phyloP scores from a whole-genome alignment of 2,329 filamentous ascomycete species.

The Aspergillus caelatus region DNA sequence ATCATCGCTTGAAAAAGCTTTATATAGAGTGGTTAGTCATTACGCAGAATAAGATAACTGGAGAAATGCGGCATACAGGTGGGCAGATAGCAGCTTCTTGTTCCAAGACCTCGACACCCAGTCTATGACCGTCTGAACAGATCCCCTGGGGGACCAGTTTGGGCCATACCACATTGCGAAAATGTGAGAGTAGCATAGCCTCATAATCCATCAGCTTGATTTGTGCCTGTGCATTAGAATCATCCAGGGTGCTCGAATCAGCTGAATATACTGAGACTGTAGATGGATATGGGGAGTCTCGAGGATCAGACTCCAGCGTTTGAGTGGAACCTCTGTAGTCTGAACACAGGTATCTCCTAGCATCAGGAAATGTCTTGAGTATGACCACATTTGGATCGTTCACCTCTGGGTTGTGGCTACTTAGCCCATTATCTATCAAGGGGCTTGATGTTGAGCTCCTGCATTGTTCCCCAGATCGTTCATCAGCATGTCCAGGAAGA shows the following conservation, averaged over 20 bases:
- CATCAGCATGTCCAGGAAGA: constrained; percentile 54
- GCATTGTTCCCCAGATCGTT: constrained; percentile 28
- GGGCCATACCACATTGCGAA: constrained; percentile 45
- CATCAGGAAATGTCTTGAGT: constrained; percentile 54
- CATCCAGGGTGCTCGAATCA: constrained; percentile 27
- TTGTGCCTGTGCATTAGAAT: constrained; percentile 10
- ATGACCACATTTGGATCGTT: constrained; percentile 55
- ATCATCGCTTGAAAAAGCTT: constrained; percentile 62
- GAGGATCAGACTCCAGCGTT: constrained; percentile 40
- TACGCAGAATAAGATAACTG: neutral
- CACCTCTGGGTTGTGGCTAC: constrained; percentile 27
- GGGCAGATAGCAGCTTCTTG: constrained; percentile 52
- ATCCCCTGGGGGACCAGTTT: constrained; percentile 38
- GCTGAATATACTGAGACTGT: constrained; percentile 28
- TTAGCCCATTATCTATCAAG: constrained; percentile 30
- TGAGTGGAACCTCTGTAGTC: constrained; percentile 33
- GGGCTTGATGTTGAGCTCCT: constrained; percentile 28
- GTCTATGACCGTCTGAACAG: constrained; percentile 25
- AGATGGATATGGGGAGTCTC: constrained; percentile 29
- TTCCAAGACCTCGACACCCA: constrained; percentile 49
- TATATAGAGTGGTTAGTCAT: constrained; percentile 13
- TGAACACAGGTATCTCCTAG: constrained; percentile 35
- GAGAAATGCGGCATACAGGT: constrained; percentile 47
- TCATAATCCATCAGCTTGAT: constrained; percentile 33
- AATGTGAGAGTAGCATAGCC: constrained; percentile 40